Evolutionary conservation across 2,329 filamentous ascomycete species (phyloP), one percentile per base, ranked within the genome.

Genomic region (Cladosporium sp.): DNA sequence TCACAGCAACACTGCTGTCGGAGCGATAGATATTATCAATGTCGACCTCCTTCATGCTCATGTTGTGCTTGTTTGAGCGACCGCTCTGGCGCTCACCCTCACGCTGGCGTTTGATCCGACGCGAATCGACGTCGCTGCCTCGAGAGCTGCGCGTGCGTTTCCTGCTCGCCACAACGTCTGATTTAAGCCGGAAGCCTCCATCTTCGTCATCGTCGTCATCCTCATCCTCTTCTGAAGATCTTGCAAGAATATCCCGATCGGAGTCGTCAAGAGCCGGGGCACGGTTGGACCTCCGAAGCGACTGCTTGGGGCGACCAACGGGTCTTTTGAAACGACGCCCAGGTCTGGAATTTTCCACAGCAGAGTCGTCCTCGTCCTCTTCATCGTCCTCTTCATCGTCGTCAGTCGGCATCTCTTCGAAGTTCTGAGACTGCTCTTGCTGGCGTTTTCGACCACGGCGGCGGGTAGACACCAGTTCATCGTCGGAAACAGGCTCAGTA

Each of bases 11-110:
- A 34, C 74, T 75, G 16, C 80, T 81, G 57, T 81, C 80, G 7
- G 79, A 79, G 57, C 80, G 78, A 65, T 78, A 84, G 63, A 83
- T 82, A 70, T 90, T 86, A 48, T 90, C 85, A 65, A 87, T 79
- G 25, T 77, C 78, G 1, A 83, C 80, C 67, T 90, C 88, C 63
- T 81, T 75, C 82, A 84, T 84, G 65, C 78, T 80, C 39, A 78
- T 76, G 28, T 74, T 75, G 49, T 82, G 76, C n/a, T 81, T 76
- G 5, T 80, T 83, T 2, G 79, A 70, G 18, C 82, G 77, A 43
- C 77, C 79, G 21, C 81, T 83, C 48, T 81, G 79, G 16, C 82
- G 76, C 46, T 77, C 74, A 14, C 70, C 69, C 18, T 68, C 63
- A 65, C 69, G 67, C 65, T 67, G 54, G 16, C 65, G 65, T 48